Evolutionary conservation across 805 yeast species (phyloP).

Genomic region (Lipomyces sp.): DNA sequence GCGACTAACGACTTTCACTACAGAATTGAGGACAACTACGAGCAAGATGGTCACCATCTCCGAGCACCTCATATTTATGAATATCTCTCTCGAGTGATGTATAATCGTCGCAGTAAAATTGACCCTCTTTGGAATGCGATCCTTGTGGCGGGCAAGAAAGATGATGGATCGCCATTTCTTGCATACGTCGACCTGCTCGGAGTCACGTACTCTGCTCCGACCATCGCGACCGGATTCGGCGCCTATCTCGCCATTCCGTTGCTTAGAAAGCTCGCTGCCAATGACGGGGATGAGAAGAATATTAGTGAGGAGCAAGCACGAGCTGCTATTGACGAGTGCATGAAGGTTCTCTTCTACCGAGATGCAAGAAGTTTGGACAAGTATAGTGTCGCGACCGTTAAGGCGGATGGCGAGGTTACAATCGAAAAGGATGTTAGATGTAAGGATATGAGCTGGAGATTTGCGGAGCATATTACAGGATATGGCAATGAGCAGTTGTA

Average conservation of each 20-base stretch:
- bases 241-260: conserved; percentile 92
- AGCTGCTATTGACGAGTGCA: conserved; percentile 75
- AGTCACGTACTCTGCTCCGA: conserved; percentile 83
- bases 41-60: conserved; percentile 66
- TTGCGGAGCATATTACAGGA: conserved; percentile 86
- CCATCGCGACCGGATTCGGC: conserved; percentile 96
- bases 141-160: conserved; percentile 86
- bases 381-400: conserved; percentile 78
- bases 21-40: conserved; percentile 73
- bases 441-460: conserved; percentile 83
- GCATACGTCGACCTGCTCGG: conserved; percentile 91
- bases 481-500: conserved; percentile 72
- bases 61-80: conserved; percentile 89
- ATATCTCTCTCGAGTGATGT: conserved; percentile 81
- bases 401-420: conserved; percentile 62
- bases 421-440: conserved; percentile 70
- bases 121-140: conserved; percentile 96
- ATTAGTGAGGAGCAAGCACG: conserved; percentile 72
- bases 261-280: conserved; percentile 71
- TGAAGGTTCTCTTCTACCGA: conserved; percentile 93
- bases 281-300: conserved; percentile 61
- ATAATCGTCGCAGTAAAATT: conserved; percentile 88
- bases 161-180: conserved; percentile 70
- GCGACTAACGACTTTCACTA: conserved; percentile 7
- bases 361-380: conserved; percentile 93